Base-by-base conservation (phyloP, 176 grass and related monocot species). In the Bothriochloa decipiens region DNA sequence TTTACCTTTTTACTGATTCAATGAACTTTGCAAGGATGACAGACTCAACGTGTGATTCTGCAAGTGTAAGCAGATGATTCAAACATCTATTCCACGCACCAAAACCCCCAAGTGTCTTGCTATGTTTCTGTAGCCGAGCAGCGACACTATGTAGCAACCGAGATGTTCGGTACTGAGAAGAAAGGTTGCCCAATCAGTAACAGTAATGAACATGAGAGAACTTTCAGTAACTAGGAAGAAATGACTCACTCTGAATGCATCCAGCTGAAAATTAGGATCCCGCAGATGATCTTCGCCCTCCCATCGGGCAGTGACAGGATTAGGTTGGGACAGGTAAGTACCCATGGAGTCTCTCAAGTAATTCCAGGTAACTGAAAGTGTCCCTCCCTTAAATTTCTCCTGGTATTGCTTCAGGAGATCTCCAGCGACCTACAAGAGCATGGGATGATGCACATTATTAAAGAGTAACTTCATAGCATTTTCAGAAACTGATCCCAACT, bases 21-120 rank as follows among this genome's bases (percentile, higher is more conserved):
- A 99, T 94, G 82, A 99, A 99, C 78, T 90, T 99, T 3, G 91
- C 91, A 57, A 99, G 96, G 65, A 99, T 89, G 35, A 99, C 89
- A 17, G 93, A 91, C 70, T 99, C 96, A 75, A 96, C 96, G 72
- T 99, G 96, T 4, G 96, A 96, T 63, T 96, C 96, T 6, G 96
- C 87, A 23, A 99, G 93, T 16, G 89, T 99, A 23, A 99, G 91
- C 37, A 99, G 81, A 84, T 99, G 96, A 77, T 99, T 99, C 86
- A 96, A 94, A 71, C 96, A 99, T 86, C 96, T 96, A 78, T 99
- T 99, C 96, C 96, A 99, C 1, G 96, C 96, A 83, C 96, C 96
- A 71, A 99, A 99, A 58, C 93, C 87, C 75, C 96, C 93, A n/a
- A 96, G 91, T 3, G 84, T 92, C 76, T 88, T 95, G 88, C 45